Evolutionary conservation across 2,329 filamentous ascomycete species (phyloP), one percentile per base, ranked within the genome.

Genomic region (Arachnopeziza araneosa): DNA sequence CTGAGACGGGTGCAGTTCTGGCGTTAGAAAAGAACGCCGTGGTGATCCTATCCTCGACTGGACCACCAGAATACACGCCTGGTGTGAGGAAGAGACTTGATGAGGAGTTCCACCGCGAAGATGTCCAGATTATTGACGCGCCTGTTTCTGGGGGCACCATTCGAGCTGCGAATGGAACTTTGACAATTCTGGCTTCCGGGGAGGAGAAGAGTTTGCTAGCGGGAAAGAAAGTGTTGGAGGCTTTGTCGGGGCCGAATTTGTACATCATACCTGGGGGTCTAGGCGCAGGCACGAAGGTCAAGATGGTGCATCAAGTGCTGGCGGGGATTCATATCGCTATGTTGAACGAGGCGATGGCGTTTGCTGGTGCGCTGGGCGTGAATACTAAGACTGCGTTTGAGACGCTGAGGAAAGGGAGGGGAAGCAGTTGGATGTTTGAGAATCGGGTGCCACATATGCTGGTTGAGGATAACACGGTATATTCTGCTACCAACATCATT

Each of bases 161-260:
- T 10, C 80, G 88, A 36, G 88, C 88, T 1, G 87, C 86, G 0
- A 82, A 88, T 54, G 89, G 89, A 2, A 90, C 88, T 0, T 75
- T 92, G 50, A 89, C 87, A 7, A 91, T 93, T 70, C 90, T 93
- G 83, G 87, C 87, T 0, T 84, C 85, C 1, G 87, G 80, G 0
- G 76, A 81, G 0, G 78, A 82, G 0, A 78, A 77, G 2, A 83
- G 83, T 5, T 74, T 91, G 1, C 76, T 79, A 36, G 81, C 80
- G 59, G 86, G 80, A 0, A 78, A 78, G 23, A 80, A 78, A 54
- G 73, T 91, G 1, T 77, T 92, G 1, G 77, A 83, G 56, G 81
- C 82, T 65, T 83, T 93, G 77, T 83, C 87, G 1, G 54, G 66
- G 0, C 44, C 49, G 14, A 90, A 89, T 70, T 75, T 92, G 5